These are phyloP conservation scores for Backusella morwellensis DNA, from an alignment of 192 early-diverging fungal genomes.

Conservation along the genomic window DNA sequence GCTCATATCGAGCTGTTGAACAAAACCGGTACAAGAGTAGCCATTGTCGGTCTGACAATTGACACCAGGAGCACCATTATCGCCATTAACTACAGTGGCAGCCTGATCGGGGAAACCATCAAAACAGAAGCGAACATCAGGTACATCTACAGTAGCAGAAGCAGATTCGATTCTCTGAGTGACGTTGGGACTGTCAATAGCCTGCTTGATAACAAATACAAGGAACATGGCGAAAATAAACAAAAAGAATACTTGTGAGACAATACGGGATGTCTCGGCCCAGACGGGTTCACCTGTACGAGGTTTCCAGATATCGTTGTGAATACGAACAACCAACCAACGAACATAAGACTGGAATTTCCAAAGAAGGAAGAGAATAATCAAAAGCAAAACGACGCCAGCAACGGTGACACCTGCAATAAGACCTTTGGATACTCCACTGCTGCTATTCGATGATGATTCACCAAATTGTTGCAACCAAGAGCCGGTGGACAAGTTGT, in stretches of 20 bases:
- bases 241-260: conserved; percentile 29
- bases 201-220: conserved; percentile 32
- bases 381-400: conserved; percentile 24
- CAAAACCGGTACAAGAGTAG: conserved; percentile 19
- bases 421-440: conserved; percentile 8
- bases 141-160: conserved; percentile 25
- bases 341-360: conserved; percentile 26
- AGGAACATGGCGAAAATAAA: conserved; percentile 32
- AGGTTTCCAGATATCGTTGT: conserved; percentile 36
- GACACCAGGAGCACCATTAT: conserved; percentile 21
- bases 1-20: conserved; percentile 24
- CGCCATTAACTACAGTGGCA: neutral
- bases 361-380: conserved; percentile 30
- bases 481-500: neutral
- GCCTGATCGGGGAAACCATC: conserved; percentile 23
- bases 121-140: conserved; percentile 39
- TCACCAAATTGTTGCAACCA: conserved; percentile 26
- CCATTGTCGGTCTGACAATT: conserved; percentile 29
- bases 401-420: conserved; percentile 33
- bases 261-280: conserved; percentile 36
- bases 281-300: conserved; percentile 37
- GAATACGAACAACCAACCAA: conserved; percentile 27
- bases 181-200: conserved; percentile 32
- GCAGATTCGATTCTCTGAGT: conserved; percentile 27
- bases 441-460: neutral